Evolutionary conservation across 2,329 filamentous ascomycete genomes (phyloP), one percentile per base, ranked within the genome.

Genomic region (Hymenoscyphus albidus): DNA sequence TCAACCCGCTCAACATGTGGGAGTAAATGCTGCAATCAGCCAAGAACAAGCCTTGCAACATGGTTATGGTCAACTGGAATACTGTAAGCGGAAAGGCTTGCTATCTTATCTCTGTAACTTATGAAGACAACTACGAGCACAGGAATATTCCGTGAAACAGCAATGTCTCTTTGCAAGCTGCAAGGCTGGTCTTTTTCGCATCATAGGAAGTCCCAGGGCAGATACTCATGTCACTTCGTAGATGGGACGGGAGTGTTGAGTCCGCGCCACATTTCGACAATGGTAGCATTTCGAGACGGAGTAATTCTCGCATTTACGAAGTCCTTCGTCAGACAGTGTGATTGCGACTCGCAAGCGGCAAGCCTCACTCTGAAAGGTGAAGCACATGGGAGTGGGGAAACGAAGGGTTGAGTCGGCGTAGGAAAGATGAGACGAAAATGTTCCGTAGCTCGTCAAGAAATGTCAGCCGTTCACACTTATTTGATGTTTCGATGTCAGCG

Each of bases 401-500:
- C 35, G 3, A 18, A 51, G 44, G 22, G 44, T 51, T 18, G 44
- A 51, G 18, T 51, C 44, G 44, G n/a, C 5, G 44, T 51, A 51
- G 44, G n/a, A 51, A 51, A 51, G n/a, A 51, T 51, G 44, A 22
- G 44, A 51, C 44, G 44, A 51, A 18, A 22, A n/a, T 27, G 22
- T 35, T 35, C 18, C 10, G 7, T 22, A 18, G n/a, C 44, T n/a
- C 22, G 44, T 51, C 18, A 9, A 18, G 5, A 22, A 51, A 10
- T 51, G 44, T 51, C n/a, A 57, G 54, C 54, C 54, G 18, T 32
- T 27, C 54, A 38, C 54, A 57, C 13, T 57, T 57, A 14, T 32
- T 57, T 31, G 31, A 32, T 38, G 27, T n/a, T 57, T 57, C 54
- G 31, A 35, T 35, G 54, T 38, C 54, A 57, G 54, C 32, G 27